phyloP scores from a whole-genome alignment of 2,329 filamentous ascomycete species.

The Scorias spongiosa region DNA sequence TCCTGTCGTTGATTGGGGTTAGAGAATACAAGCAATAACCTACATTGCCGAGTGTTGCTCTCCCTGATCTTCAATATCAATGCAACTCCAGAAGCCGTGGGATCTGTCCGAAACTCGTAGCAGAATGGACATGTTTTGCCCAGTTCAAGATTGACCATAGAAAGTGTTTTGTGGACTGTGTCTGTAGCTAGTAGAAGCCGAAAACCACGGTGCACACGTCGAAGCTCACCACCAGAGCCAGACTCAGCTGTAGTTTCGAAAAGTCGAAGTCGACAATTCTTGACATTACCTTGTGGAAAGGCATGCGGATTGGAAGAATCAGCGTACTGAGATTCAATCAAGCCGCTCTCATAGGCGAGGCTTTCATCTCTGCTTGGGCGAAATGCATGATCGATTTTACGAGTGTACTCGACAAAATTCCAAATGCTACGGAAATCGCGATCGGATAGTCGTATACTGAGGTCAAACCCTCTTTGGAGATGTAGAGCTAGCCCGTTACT shows the following conservation, averaged over 20 bases:
- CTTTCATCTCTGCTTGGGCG: conserved; percentile 55
- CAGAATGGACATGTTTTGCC: conserved; percentile 52
- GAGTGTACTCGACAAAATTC: conserved; percentile 74
- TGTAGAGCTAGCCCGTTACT: conserved; percentile 50
- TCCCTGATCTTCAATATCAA: conserved; percentile 58
- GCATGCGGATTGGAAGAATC: conserved; percentile 54
- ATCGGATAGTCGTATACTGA: conserved; percentile 56
- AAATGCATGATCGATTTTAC: conserved; percentile 57
- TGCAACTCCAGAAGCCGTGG: conserved; percentile 46
- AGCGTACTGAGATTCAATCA: conserved; percentile 68
- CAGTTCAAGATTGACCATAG: conserved; percentile 57
- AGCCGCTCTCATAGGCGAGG: conserved; percentile 50
- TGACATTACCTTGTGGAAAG: conserved; percentile 62
- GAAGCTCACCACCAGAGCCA: conserved; percentile 55
- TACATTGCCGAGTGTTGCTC: conserved; percentile 39
- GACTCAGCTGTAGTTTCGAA: conserved; percentile 59
- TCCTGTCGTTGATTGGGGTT: conserved; percentile 55
- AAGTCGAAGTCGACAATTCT: conserved; percentile 55
- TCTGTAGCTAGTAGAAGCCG: conserved; percentile 66
- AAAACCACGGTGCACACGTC: conserved; percentile 63
- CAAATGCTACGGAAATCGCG: conserved; percentile 66
- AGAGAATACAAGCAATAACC: conserved; percentile 63
- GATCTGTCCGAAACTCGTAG: conserved; percentile 52
- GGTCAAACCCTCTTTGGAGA: conserved; percentile 59
- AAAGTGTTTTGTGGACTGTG: conserved; percentile 60